A percentile compares a stretch with the other conserved stretches of the same genome.
Conservation (phyloP, 2,329 filamentous ascomycete species). For the Fusarium udum region DNA sequence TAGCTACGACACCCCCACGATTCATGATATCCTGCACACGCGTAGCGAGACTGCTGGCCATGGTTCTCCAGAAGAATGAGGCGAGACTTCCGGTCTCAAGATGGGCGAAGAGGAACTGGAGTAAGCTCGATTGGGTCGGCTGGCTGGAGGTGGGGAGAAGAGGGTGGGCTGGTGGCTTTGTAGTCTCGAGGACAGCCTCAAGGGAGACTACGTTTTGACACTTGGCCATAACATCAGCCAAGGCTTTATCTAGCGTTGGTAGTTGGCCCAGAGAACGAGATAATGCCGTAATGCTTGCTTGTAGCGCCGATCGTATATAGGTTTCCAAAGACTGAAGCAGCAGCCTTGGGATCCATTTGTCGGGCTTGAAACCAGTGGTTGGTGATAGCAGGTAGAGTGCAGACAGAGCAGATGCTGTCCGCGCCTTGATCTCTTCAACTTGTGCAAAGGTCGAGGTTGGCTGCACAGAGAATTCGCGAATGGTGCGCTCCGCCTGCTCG, state of each 20-base stretch:
- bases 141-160: conserved; percentile 58
- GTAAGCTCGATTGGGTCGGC: conserved; percentile 60
- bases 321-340: conserved; percentile 81
- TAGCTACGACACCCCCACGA: conserved; percentile 83
- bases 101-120: conserved; percentile 77
- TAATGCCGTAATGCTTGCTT: conserved; percentile 79
- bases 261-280: conserved; percentile 80
- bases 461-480: conserved; percentile 82
- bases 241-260: conserved; percentile 81
- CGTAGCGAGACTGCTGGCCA: conserved; percentile 79
- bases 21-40: conserved; percentile 86
- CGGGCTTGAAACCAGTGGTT: conserved; percentile 60
- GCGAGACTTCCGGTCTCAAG: conserved; percentile 88
- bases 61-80: conserved; percentile 91
- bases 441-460: conserved; percentile 67
- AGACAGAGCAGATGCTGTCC: conserved; percentile 76
- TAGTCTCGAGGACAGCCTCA: conserved; percentile 77
- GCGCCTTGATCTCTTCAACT: conserved; percentile 77
- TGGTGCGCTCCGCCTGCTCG: conserved; percentile 77
- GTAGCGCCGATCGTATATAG: conserved; percentile 83
- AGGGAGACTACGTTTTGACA: conserved; percentile 94
- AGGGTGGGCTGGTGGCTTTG: conserved; percentile 75
- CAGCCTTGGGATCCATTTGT: conserved; percentile 72
- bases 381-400: conserved; percentile 86
- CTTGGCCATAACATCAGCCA: conserved; percentile 81